These are phyloP conservation scores for Anthracocystis setariae DNA, from an alignment of 1,284 basidiomycete genomes.

Conservation along the genomic window DNA sequence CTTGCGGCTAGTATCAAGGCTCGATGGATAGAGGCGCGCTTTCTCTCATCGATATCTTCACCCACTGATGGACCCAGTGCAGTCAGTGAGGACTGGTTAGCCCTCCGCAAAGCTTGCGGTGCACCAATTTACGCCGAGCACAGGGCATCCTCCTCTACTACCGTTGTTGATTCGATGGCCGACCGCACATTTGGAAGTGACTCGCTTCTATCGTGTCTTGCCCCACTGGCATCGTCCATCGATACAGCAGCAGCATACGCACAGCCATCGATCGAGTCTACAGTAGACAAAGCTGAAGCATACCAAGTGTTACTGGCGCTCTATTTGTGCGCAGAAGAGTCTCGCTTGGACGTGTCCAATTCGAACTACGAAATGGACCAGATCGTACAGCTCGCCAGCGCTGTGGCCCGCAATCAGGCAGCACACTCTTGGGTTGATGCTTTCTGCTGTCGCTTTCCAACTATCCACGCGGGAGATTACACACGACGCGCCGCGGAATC, in stretches of 20 bases:
- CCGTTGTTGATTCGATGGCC: background rate
- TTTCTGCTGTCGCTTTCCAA: conserved; percentile 8
- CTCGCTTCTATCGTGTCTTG: conserved; percentile 16
- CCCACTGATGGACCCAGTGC: conserved; percentile 10
- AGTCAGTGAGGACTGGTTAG: conserved; percentile 20
- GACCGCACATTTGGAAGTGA: conserved; percentile 22
- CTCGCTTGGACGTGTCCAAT: conserved; percentile 25
- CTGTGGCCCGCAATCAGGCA: background rate
- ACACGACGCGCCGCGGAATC: background rate
- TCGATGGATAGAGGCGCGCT: conserved; percentile 24
- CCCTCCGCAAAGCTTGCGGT: conserved; percentile 5
- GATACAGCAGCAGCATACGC: background rate
- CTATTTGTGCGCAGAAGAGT: conserved; percentile 54
- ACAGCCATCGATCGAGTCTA: background rate
- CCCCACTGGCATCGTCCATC: background rate
- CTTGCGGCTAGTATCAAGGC: conserved; percentile 15
- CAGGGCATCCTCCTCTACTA: background rate
- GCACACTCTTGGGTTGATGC: conserved; percentile 17
- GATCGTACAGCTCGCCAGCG: conserved; percentile 4
- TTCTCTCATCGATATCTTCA: conserved; percentile 1
- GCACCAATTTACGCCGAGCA: background rate
- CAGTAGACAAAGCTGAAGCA: conserved; percentile 9
- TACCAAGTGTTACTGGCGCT: conserved; percentile 16
- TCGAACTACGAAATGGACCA: background rate
- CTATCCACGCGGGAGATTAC: background rate